Evolutionary conservation across 1,139 yeast genomes (phyloP), one percentile per base, ranked within the genome.

Genomic region (Scheffersomyces cryptocercus): DNA sequence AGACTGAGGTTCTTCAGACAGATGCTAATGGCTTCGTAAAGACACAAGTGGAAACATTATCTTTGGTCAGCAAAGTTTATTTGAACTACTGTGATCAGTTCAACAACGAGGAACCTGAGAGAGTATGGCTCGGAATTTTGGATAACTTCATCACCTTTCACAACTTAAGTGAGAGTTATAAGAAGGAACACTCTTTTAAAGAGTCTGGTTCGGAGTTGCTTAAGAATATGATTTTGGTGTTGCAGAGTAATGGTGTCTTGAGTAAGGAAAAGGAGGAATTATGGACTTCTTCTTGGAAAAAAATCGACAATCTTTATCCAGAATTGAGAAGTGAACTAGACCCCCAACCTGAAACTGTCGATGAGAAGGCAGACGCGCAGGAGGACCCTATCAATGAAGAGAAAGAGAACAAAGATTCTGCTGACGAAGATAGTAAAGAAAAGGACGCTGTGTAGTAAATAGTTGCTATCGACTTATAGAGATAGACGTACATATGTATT

Each of bases 21-120:
- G 95, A 86, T 57, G 71, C 75, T 2, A 60, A 62, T 14, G 91
- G 91, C 36, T 87, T 82, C 75, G 68, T 73, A 4, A 73, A 73
- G 44, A 85, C 90, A 0, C 85, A 87, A 46, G 68, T 76, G 39
- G 90, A 85, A 48, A 81, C 86, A 1, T 73, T 93, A 42, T 74
- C 82, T 10, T 64, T 88, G 38, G 71, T 85, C 11, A 82, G 95
- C 48, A 87, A 86, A 58, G 81, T 85, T 3, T 88, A 88, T 56
- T 65, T 91, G 51, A 84, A 84, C 42, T 82, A 58, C 44, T 49
- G 56, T 35, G 54, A 52, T 24, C 51, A 59, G 6, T 59, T 71
- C 36, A 49, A 52, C 13, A 46, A 42, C 5, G 61, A 58, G 6
- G 68, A 65, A 28, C 48, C 59, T 13, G 59, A 59, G 15, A 48